Conservation (phyloP, 2,329 filamentous ascomycete genomes). For the Plectosphaerella plurivora region DNA sequence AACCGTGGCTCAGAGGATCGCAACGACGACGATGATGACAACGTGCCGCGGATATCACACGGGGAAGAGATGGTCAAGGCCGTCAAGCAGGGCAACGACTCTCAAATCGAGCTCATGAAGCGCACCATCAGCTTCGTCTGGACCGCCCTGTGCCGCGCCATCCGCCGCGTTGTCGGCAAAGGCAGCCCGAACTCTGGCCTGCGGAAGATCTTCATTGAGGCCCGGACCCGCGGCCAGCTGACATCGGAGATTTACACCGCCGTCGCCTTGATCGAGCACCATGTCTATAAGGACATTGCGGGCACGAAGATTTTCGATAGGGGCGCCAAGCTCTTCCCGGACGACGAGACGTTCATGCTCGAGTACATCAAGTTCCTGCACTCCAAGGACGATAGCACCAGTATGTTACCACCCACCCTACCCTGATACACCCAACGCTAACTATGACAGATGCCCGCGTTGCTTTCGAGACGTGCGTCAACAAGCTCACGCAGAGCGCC, state of each 20-base stretch:
- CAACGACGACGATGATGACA: slow-evolving; percentile 46
- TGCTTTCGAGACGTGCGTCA: slow-evolving; percentile 92
- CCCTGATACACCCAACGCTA: slow-evolving; percentile 7
- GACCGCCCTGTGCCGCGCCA: slow-evolving; percentile 91
- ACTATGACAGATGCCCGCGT: slow-evolving; percentile 72
- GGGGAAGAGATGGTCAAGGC: slow-evolving; percentile 57
- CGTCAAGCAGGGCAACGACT: slow-evolving; percentile 62
- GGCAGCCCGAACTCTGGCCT: slow-evolving; percentile 63
- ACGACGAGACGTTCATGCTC: slow-evolving; percentile 88
- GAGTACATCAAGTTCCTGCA: slow-evolving; percentile 96
- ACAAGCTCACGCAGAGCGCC: slow-evolving; percentile 71
- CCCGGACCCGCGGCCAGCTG: slow-evolving; percentile 78
- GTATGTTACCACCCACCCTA: slow-evolving; percentile 50
- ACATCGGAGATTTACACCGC: slow-evolving; percentile 95
- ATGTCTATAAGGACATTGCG: slow-evolving; percentile 91
- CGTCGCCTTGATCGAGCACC: slow-evolving; percentile 86
- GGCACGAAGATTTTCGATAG: slow-evolving; percentile 95
- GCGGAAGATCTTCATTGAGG: slow-evolving; percentile 84
- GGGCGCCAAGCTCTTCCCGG: slow-evolving; percentile 87
- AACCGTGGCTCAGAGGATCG: slow-evolving; percentile 22
- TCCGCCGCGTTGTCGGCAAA: slow-evolving; percentile 90
- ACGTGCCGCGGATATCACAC: slow-evolving; percentile 20
- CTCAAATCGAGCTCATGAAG: slow-evolving; percentile 71
- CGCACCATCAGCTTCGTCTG: slow-evolving; percentile 88
- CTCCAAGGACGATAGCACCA: slow-evolving; percentile 86